Conservation (phyloP, 257 asterid species). For the Fraxinus quadrangulata region DNA sequence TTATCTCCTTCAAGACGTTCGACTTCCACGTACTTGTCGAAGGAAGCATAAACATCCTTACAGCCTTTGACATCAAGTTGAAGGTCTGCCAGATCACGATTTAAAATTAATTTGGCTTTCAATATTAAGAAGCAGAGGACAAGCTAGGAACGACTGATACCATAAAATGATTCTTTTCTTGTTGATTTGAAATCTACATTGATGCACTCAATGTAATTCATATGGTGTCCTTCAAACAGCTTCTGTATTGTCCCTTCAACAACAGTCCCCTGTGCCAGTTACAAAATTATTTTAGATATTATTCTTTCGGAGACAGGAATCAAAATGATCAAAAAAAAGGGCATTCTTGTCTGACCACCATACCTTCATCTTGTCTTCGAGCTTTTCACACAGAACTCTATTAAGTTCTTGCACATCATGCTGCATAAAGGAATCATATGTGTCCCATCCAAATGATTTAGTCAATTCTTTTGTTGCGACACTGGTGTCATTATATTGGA, state of each 20-base stretch:
- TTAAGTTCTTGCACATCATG: slow-evolving; percentile 96
- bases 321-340: slow-evolving; percentile 16
- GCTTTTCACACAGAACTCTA: slow-evolving; percentile 80
- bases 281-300: slow-evolving; percentile 22
- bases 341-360: not conserved
- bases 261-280: slow-evolving; percentile 75
- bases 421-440: slow-evolving; percentile 86
- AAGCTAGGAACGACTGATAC: slow-evolving; percentile 41
- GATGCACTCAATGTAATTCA: slow-evolving; percentile 83
- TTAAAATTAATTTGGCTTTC: slow-evolving; percentile 21
- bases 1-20: slow-evolving; percentile 91
- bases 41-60: slow-evolving; percentile 78
- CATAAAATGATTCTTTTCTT: slow-evolving; percentile 86
- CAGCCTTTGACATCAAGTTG: slow-evolving; percentile 95
- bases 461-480: slow-evolving; percentile 93
- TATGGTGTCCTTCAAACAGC: slow-evolving; percentile 89
- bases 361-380: slow-evolving; percentile 97
- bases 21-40: slow-evolving; percentile 86
- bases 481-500: slow-evolving; percentile 81
- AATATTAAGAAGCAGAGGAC: slow-evolving; percentile 11
- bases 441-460: slow-evolving; percentile 92
- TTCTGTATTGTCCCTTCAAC: slow-evolving; percentile 95
- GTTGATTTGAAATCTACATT: slow-evolving; percentile 89
- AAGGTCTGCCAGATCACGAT: slow-evolving; percentile 55
- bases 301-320: slow-evolving; percentile 9